Evolutionary conservation across 129 eudicot genomes (phyloP).

Genomic region (Flaveria brownii): DNA sequence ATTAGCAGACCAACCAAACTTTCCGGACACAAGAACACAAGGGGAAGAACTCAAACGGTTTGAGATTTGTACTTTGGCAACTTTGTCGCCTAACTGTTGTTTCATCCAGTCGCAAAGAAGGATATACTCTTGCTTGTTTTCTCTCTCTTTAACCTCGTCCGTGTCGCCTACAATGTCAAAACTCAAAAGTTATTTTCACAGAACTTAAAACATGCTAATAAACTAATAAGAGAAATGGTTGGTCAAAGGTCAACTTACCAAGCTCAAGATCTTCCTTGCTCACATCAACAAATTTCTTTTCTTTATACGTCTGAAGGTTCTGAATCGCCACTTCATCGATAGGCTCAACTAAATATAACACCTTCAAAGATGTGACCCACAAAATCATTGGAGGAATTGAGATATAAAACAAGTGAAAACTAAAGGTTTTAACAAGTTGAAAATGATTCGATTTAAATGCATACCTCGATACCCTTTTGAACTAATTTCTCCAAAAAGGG

Average conservation of each 20-base stretch:
- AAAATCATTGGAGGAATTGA: background rate
- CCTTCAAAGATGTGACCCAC: conserved; percentile 37
- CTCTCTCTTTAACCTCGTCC: conserved; percentile 92
- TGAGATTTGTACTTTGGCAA: conserved; percentile 96
- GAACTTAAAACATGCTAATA: background rate
- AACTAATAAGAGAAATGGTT: background rate
- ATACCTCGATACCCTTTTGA: conserved; percentile 88
- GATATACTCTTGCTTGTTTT: conserved; percentile 77
- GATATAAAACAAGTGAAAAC: background rate
- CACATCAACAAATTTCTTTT: conserved; percentile 94
- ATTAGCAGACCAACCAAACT: conserved; percentile 99
- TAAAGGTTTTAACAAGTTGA: background rate
- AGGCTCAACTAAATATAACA: conserved; percentile 80
- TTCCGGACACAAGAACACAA: conserved; percentile 96
- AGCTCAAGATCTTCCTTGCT: conserved; percentile 99
- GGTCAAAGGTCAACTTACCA: conserved; percentile 52
- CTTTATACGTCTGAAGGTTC: conserved; percentile 86
- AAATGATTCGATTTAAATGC: background rate
- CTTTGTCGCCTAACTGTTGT: conserved; percentile 95
- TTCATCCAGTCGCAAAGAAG: conserved; percentile 95
- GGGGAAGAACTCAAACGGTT: conserved; percentile 93
- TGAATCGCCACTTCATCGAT: conserved; percentile 97
- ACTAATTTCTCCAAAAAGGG: conserved; percentile 94
- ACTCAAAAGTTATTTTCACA: background rate
- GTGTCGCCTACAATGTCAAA: conserved; percentile 55